Conservation (phyloP, 805 yeast species). For the Cyberlindnera galapagoensis region DNA sequence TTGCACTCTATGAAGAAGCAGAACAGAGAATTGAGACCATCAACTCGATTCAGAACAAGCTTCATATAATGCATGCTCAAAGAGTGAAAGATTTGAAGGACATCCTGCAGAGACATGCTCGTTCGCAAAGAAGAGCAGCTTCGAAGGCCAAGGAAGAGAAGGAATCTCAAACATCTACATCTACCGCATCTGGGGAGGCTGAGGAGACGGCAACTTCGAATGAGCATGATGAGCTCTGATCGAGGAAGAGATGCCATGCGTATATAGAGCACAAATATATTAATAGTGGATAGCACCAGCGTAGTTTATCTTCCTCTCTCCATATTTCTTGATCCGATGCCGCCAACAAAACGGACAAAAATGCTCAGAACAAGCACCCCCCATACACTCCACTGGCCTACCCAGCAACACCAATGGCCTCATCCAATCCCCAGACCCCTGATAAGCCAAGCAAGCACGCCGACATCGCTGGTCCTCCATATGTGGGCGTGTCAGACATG, state of each 20-base stretch:
- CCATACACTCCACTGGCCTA: too few species aligned
- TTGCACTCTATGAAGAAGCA: slow-evolving; percentile 26
- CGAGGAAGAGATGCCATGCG: too few species aligned
- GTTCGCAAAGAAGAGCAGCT: slow-evolving; percentile 19
- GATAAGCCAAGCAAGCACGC: not conserved
- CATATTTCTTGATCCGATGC: too few species aligned
- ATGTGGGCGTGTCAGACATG: not conserved
- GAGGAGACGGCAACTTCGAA: slow-evolving; percentile 1
- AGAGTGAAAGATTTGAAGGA: slow-evolving; percentile 26
- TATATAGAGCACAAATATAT: too few species aligned
- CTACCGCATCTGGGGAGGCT: not conserved
- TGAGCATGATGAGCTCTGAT: slow-evolving; percentile 13
- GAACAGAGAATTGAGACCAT: slow-evolving; percentile 17
- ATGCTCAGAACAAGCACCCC: too few species aligned
- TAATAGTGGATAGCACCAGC: too few species aligned
- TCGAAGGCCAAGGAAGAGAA: slow-evolving; percentile 9
- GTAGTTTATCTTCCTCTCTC: too few species aligned
- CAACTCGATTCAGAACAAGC: slow-evolving; percentile 10
- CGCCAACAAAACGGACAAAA: too few species aligned
- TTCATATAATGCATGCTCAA: slow-evolving; percentile 22
- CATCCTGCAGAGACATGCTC: slow-evolving; percentile 8
- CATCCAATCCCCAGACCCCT: slow-evolving; percentile 1
- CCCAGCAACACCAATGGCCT: too few species aligned
- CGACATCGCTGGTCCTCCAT: too few species aligned
- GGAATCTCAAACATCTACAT: slow-evolving; percentile 2